Evolutionary conservation across 2,329 filamentous ascomycete genomes (phyloP).

Genomic region (Polytolypa hystricis): DNA sequence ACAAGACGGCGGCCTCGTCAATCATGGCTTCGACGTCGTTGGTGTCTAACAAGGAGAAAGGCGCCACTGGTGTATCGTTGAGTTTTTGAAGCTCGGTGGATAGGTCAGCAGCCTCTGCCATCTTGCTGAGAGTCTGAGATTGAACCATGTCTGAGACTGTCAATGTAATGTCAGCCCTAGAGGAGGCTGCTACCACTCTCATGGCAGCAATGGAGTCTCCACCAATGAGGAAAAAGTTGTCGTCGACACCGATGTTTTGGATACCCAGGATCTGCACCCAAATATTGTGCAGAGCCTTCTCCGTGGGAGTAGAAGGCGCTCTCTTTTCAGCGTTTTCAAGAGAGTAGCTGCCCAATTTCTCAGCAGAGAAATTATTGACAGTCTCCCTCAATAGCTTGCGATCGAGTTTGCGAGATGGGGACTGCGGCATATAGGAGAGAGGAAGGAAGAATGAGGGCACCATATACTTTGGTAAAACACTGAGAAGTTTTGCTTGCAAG

Average conservation of each 20-base stretch:
- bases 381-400: conserved; percentile 10
- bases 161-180: not conserved
- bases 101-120: conserved; percentile 37
- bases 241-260: conserved; percentile 11
- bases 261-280: conserved; percentile 9
- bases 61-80: conserved; percentile 1
- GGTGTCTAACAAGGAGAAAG: conserved; percentile 10
- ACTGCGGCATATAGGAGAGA: conserved; percentile 22
- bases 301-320: conserved; percentile 3
- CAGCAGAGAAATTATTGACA: conserved; percentile 4
- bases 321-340: not conserved
- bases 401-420: conserved; percentile 24
- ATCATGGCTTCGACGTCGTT: conserved; percentile 3
- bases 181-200: not conserved
- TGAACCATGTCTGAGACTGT: conserved; percentile 12
- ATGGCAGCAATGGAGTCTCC: conserved; percentile 15
- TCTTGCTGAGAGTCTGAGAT: conserved; percentile 24
- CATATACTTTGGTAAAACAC: conserved; percentile 21
- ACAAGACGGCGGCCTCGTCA: conserved; percentile 13
- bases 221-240: conserved; percentile 19
- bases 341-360: not conserved
- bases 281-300: not conserved
- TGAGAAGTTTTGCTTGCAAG: conserved; percentile 13
- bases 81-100: conserved; percentile 4
- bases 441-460: conserved; percentile 26